These are phyloP conservation scores for Saturnispora bothae DNA, from an alignment of 805 yeast genomes.

Conservation along the genomic window DNA sequence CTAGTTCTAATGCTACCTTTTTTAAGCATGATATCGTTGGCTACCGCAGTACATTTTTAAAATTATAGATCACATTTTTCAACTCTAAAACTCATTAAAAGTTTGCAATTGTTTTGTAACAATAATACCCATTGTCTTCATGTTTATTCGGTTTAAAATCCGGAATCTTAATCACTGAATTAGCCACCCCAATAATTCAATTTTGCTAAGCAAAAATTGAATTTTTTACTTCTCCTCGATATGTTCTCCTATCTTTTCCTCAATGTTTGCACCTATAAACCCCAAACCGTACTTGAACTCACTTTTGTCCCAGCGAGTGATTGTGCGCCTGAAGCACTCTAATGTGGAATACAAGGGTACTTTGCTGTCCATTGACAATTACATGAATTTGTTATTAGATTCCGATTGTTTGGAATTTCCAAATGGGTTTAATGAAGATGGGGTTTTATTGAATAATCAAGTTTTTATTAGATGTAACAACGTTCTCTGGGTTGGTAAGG, in stretches of 20 bases:
- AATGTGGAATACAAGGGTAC: constrained; percentile 77
- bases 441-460: constrained; percentile 33
- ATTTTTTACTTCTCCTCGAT: too few species aligned
- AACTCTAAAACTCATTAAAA: too few species aligned
- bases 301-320: constrained; percentile 57
- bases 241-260: constrained; percentile 21
- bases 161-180: too few species aligned
- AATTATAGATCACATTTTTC: too few species aligned
- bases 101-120: too few species aligned
- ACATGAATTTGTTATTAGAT: constrained; percentile 78
- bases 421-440: constrained; percentile 33
- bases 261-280: constrained; percentile 50
- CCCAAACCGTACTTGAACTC: constrained; percentile 86
- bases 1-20: too few species aligned
- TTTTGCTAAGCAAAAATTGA: too few species aligned
- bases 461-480: constrained; percentile 85
- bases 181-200: too few species aligned
- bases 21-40: too few species aligned
- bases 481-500: constrained; percentile 63
- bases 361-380: constrained; percentile 73
- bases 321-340: constrained; percentile 84
- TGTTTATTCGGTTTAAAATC: too few species aligned
- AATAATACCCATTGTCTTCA: too few species aligned
- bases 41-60: too few species aligned
- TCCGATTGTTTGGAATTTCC: constrained; percentile 37